Percentiles rank a stretch among this genome's conserved stretches.
Evolutionary conservation across 495 filamentous ascomycete species (phyloP).

Genomic region (Daldinia childiae): DNA sequence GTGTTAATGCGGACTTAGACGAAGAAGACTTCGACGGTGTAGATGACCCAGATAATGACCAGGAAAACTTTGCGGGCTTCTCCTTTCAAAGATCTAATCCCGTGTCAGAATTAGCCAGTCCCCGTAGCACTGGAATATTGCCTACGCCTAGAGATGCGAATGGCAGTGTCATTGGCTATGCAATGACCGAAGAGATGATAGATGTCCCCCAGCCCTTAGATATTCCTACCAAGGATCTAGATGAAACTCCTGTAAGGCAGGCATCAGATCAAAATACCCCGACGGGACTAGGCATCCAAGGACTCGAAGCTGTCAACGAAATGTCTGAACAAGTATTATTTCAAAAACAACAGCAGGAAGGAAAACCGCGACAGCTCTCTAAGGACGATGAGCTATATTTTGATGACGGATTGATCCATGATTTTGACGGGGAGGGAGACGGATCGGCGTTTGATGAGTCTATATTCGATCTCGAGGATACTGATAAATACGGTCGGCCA

Average conservation of each 20-base stretch:
- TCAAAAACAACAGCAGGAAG: slow-evolving; percentile 21
- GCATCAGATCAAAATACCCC: slow-evolving; percentile 28
- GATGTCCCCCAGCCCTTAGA: slow-evolving; percentile 28
- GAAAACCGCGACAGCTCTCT: slow-evolving; percentile 32
- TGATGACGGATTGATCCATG: slow-evolving; percentile 73
- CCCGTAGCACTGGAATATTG: slow-evolving; percentile 55
- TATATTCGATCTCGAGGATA: slow-evolving; percentile 75
- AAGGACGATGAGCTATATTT: slow-evolving; percentile 83
- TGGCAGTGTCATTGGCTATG: slow-evolving; percentile 60
- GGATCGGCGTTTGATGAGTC: slow-evolving; percentile 77
- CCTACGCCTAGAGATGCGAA: slow-evolving; percentile 64
- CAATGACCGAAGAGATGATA: slow-evolving; percentile 56
- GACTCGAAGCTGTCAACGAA: slow-evolving; percentile 37
- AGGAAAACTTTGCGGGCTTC: slow-evolving; percentile 64
- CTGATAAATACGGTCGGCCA: slow-evolving; percentile 63
- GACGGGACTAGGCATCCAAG: slow-evolving; percentile 52
- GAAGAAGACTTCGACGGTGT: slow-evolving; percentile 50
- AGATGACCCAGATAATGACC: slow-evolving; percentile 57
- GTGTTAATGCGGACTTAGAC: slow-evolving; percentile 74
- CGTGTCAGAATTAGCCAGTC: slow-evolving; percentile 57
- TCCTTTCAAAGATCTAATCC: slow-evolving; percentile 62
- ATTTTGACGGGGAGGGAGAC: slow-evolving; percentile 59
- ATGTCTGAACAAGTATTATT: slow-evolving; percentile 12
- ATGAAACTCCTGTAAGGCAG: slow-evolving; percentile 13
- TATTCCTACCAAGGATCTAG: background rate